Conservation (phyloP, 805 yeast species). For the Ogataea salicorniae region DNA sequence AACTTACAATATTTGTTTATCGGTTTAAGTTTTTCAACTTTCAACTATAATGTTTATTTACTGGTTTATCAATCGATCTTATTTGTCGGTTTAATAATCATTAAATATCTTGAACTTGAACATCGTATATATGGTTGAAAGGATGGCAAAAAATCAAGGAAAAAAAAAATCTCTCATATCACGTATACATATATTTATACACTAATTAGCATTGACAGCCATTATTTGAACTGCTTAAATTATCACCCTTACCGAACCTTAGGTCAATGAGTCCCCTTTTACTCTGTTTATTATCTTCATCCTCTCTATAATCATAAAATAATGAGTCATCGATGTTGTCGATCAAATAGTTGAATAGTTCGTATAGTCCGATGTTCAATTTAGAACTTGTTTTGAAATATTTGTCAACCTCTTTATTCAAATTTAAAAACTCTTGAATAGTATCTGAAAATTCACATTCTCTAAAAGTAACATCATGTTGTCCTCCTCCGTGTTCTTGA, state of each 20-base stretch:
- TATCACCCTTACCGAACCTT: conserved; percentile 7
- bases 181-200: neutral
- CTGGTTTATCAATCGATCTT: conserved; percentile 1
- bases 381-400: conserved; percentile 60
- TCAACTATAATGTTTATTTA: neutral
- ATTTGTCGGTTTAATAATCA: neutral
- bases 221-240: neutral
- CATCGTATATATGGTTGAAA: too few species aligned
- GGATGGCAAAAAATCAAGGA: neutral
- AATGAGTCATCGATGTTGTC: conserved; percentile 24
- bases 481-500: neutral
- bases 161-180: neutral
- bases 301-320: conserved; percentile 22
- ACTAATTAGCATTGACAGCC: neutral
- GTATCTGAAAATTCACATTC: conserved; percentile 19
- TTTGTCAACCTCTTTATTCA: conserved; percentile 13
- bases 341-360: conserved; percentile 35
- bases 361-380: conserved; percentile 55
- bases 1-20: conserved; percentile 6
- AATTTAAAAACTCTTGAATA: conserved; percentile 20
- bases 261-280: conserved; percentile 23
- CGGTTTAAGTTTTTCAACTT: neutral
- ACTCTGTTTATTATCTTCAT: conserved; percentile 3
- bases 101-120: too few species aligned
- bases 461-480: conserved; percentile 3